These are phyloP conservation scores for Oryza punctata DNA, from an alignment of 176 grass and related monocot genomes.

Conservation along the genomic window DNA sequence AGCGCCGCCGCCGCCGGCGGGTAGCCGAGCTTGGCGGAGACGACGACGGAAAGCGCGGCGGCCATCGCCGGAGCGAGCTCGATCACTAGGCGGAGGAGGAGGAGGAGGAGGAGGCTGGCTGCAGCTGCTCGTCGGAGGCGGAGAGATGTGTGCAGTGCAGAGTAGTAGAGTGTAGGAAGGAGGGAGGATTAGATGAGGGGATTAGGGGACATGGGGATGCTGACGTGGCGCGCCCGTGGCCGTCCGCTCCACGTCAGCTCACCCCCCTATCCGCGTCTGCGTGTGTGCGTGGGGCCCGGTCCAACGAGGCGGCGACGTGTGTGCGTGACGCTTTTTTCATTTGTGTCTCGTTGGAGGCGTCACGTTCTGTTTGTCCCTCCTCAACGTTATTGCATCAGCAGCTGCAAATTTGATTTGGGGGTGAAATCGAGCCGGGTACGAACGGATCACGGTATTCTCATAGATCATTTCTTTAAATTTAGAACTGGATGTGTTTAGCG, in stretches of 20 bases:
- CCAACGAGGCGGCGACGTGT: neutral
- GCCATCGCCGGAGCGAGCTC: neutral
- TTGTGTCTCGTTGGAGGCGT: too few relatives aligned
- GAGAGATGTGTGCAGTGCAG: neutral
- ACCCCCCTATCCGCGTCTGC: constrained; percentile 5
- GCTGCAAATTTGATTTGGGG: too few relatives aligned
- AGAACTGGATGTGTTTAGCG: too few relatives aligned
- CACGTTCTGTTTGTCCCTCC: too few relatives aligned
- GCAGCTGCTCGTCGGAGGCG: neutral
- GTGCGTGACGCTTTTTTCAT: too few relatives aligned
- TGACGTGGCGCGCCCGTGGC: constrained; percentile 29
- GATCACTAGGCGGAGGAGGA: neutral
- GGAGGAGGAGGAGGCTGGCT: too few relatives aligned
- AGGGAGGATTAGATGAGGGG: constrained; percentile 28
- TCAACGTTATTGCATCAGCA: too few relatives aligned
- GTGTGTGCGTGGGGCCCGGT: neutral
- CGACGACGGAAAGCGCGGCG: neutral
- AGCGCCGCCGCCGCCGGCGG: neutral
- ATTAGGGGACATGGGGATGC: neutral
- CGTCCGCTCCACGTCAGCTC: constrained; percentile 4
- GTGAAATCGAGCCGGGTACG: too few relatives aligned
- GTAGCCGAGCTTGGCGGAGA: neutral
- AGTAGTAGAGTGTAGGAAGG: too few relatives aligned
- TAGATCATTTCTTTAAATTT: too few relatives aligned
- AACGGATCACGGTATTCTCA: too few relatives aligned